Evolutionary conservation across 352 stramenopile genomes (phyloP).

Genomic region (Phytophthora rubi): DNA sequence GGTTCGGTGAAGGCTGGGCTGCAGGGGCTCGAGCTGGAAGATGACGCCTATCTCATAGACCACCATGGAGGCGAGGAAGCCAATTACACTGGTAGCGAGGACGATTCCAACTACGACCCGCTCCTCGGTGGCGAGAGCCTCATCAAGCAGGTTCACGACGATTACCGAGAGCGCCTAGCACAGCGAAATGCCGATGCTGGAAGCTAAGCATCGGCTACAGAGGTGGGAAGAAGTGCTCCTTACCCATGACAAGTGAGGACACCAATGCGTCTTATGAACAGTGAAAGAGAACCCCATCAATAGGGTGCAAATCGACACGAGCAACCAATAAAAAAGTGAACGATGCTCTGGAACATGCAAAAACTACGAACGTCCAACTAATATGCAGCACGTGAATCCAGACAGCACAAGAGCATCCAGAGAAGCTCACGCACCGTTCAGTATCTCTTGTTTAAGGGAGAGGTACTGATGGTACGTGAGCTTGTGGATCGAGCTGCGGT

Average conservation of each 20-base stretch:
- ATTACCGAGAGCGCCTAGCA: slow-evolving; percentile 77
- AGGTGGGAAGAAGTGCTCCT: neutral
- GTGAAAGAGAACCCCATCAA: slow-evolving; percentile 13
- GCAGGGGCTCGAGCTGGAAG: slow-evolving; percentile 31
- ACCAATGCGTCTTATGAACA: slow-evolving; percentile 26
- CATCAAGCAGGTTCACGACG: slow-evolving; percentile 75
- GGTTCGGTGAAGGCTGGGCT: slow-evolving; percentile 25
- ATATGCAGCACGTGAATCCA: slow-evolving; percentile 8
- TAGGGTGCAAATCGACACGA: slow-evolving; percentile 6
- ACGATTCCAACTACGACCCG: slow-evolving; percentile 69
- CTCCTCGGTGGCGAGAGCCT: slow-evolving; percentile 68
- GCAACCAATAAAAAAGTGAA: slow-evolving; percentile 37
- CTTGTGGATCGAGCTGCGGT: slow-evolving; percentile 85
- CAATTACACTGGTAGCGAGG: slow-evolving; percentile 52
- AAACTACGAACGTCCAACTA: neutral
- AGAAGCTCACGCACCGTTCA: slow-evolving; percentile 24
- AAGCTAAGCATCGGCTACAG: slow-evolving; percentile 8
- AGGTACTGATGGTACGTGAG: slow-evolving; percentile 85
- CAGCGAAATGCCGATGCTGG: slow-evolving; percentile 40
- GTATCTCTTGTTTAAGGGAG: slow-evolving; percentile 59
- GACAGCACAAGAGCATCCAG: neutral
- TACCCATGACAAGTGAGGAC: slow-evolving; percentile 7
- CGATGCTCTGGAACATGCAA: slow-evolving; percentile 28
- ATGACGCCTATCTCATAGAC: slow-evolving; percentile 34
- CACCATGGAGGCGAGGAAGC: slow-evolving; percentile 32